Percentiles rank a stretch among this genome's conserved stretches.
phyloP scores from a whole-genome alignment of 495 filamentous ascomycete species.

The Penicillium steckii region DNA sequence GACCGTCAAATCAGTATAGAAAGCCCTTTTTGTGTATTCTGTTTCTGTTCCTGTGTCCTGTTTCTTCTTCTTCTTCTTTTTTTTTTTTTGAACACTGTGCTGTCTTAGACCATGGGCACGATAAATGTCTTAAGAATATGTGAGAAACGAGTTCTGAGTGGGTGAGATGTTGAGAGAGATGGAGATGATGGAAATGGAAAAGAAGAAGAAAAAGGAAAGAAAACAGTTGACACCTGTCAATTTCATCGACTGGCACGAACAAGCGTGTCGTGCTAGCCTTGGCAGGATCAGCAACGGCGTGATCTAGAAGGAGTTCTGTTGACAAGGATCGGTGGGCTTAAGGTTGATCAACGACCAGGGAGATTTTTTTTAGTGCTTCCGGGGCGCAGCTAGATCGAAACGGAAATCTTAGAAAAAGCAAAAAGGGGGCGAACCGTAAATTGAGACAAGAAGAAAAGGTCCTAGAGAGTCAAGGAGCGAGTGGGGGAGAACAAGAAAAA shows the following conservation, averaged over 20 bases:
- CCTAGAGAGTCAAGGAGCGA: background rate
- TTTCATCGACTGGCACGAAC: conserved; percentile 10
- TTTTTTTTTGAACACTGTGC: background rate
- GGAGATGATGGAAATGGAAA: conserved; percentile 1
- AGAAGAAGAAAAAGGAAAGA: conserved; percentile 7
- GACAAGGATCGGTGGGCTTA: conserved; percentile 15
- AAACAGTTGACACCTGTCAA: conserved; percentile 27
- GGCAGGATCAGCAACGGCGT: background rate
- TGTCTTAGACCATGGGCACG: background rate
- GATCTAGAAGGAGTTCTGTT: conserved; percentile 8
- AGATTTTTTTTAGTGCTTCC: conserved; percentile 17
- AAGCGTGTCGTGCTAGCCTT: conserved; percentile 4
- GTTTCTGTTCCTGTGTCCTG: background rate
- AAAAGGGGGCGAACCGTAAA: conserved; percentile 12
- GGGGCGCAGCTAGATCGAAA: conserved; percentile 26
- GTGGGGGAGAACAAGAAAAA: conserved; percentile 4
- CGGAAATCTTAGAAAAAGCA: conserved; percentile 21
- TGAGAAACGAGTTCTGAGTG: conserved; percentile 1
- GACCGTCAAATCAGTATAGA: background rate
- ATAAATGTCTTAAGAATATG: conserved; percentile 5
- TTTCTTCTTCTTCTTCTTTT: too few species aligned
- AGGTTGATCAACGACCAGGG: conserved; percentile 24
- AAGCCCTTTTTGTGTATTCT: background rate
- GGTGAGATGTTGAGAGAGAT: background rate
- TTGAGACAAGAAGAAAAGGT: background rate